phyloP scores from a whole-genome alignment of 257 asterid species.

The Dorcoceras hygrometricum region DNA sequence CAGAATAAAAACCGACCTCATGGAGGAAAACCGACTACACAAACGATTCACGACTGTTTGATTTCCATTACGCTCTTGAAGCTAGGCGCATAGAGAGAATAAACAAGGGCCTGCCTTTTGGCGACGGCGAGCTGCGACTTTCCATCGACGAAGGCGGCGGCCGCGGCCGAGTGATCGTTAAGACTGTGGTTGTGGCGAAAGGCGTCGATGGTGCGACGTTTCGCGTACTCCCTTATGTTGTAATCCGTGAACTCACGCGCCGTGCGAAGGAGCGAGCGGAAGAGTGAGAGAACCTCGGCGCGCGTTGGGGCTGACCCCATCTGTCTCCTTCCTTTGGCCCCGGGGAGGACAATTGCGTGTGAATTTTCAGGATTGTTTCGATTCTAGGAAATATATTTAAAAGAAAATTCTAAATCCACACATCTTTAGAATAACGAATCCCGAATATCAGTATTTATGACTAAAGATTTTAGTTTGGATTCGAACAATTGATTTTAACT shows the following conservation, averaged over 20 bases:
- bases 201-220: slow-evolving; percentile 77
- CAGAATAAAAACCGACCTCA: slow-evolving; percentile 2
- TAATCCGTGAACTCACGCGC: slow-evolving; percentile 77
- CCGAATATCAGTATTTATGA: too few species aligned
- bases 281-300: slow-evolving; percentile 60
- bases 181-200: slow-evolving; percentile 64
- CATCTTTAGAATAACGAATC: neutral
- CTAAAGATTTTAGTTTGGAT: too few species aligned
- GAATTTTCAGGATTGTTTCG: neutral
- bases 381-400: too few species aligned
- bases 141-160: slow-evolving; percentile 75
- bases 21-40: neutral
- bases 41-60: slow-evolving; percentile 29
- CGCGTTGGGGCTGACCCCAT: slow-evolving; percentile 64
- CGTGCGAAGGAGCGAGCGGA: slow-evolving; percentile 70
- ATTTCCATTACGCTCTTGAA: slow-evolving; percentile 80
- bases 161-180: slow-evolving; percentile 42
- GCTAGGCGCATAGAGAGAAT: slow-evolving; percentile 69
- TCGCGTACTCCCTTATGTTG: slow-evolving; percentile 79
- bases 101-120: slow-evolving; percentile 74
- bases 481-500: too few species aligned
- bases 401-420: too few species aligned
- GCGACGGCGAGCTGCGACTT: slow-evolving; percentile 76
- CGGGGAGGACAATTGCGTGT: too few species aligned
- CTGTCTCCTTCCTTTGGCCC: neutral